phyloP scores from a whole-genome alignment of 805 yeast genomes.

The Candida coquimbonensis region DNA sequence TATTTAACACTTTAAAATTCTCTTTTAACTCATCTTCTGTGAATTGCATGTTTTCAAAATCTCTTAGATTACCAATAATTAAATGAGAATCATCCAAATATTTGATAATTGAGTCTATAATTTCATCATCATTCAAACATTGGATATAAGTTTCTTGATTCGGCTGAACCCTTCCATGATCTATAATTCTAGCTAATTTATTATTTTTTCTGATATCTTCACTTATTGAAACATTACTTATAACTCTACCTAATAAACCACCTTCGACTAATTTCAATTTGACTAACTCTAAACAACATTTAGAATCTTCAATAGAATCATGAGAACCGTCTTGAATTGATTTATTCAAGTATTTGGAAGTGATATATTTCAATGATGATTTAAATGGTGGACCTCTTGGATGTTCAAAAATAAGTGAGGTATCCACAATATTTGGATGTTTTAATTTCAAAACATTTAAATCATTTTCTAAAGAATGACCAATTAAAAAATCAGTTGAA shows the following conservation, averaged over 20 bases:
- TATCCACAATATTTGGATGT: slow-evolving; percentile 76
- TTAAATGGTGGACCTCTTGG: slow-evolving; percentile 76
- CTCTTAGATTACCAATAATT: slow-evolving; percentile 49
- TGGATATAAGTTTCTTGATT: slow-evolving; percentile 26
- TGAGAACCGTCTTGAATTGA: slow-evolving; percentile 72
- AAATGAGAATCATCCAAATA: slow-evolving; percentile 29
- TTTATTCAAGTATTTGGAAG: slow-evolving; percentile 45
- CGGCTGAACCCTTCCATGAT: slow-evolving; percentile 24
- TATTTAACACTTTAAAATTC: slow-evolving; percentile 28
- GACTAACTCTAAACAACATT: slow-evolving; percentile 70
- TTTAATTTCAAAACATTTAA: slow-evolving; percentile 59
- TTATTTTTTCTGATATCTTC: slow-evolving; percentile 28
- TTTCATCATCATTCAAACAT: slow-evolving; percentile 55
- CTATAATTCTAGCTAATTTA: slow-evolving; percentile 28
- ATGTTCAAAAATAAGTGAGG: slow-evolving; percentile 71
- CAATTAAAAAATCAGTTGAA: slow-evolving; percentile 61
- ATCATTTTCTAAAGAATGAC: slow-evolving; percentile 88
- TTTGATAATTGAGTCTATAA: slow-evolving; percentile 32
- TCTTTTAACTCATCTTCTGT: slow-evolving; percentile 10
- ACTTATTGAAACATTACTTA: slow-evolving; percentile 37
- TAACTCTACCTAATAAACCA: slow-evolving; percentile 48
- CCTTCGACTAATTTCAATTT: slow-evolving; percentile 68
- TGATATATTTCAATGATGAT: slow-evolving; percentile 71
- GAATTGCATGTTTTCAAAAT: slow-evolving; percentile 27
- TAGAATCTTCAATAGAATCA: slow-evolving; percentile 81